Conservation (phyloP, 2,329 filamentous ascomycete genomes). For the Colletotrichum magnum region DNA sequence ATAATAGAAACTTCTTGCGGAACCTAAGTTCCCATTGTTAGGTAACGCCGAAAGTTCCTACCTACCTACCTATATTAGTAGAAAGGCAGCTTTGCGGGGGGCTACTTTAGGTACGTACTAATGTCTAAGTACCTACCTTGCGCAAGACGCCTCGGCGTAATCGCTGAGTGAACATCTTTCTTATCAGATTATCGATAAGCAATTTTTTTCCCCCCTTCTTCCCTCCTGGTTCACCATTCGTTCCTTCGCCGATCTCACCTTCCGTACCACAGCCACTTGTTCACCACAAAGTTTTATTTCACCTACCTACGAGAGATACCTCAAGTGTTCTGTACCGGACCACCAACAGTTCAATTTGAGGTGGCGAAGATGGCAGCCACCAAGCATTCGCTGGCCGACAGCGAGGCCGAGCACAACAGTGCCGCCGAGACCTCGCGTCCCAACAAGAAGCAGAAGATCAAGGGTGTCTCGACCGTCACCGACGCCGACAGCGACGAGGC, state of each 20-base stretch:
- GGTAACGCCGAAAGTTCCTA: too few relatives aligned
- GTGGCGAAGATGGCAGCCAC: conserved; percentile 55
- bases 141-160: too few relatives aligned
- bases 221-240: too few relatives aligned
- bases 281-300: neutral
- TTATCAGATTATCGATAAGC: conserved; percentile 34
- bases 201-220: conserved; percentile 10
- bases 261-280: neutral
- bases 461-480: conserved; percentile 45
- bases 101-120: too few relatives aligned
- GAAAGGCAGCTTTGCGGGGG: too few relatives aligned
- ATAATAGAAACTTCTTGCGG: too few relatives aligned
- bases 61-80: too few relatives aligned
- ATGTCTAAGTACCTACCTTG: too few relatives aligned
- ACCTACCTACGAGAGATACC: neutral
- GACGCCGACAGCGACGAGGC: conserved; percentile 37
- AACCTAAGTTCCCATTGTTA: too few relatives aligned
- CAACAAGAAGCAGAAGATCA: conserved; percentile 58
- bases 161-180: neutral
- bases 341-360: neutral
- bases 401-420: conserved; percentile 51
- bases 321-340: neutral
- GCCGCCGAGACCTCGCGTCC: conserved; percentile 47
- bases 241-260: conserved; percentile 6
- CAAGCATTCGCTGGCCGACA: conserved; percentile 52